Evolutionary conservation across 768 basidiomycete genomes (phyloP).

Genomic region (Kwoniella dendrophila): DNA sequence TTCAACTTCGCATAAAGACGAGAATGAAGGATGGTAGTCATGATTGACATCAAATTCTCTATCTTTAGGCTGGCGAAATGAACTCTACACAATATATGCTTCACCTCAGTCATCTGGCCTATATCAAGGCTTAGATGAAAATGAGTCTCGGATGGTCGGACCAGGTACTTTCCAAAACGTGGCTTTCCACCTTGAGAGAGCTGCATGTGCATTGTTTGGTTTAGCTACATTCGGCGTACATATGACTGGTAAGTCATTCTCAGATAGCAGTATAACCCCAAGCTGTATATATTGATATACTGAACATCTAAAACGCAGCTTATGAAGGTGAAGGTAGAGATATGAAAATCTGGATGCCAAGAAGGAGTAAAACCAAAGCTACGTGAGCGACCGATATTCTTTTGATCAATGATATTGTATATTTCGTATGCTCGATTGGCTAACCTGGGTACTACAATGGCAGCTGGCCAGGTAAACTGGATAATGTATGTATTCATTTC

Average conservation of each 20-base stretch:
- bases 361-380: conserved; percentile 78
- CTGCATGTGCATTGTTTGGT: conserved; percentile 86
- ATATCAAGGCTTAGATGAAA: neutral
- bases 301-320: conserved; percentile 20
- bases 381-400: conserved; percentile 63
- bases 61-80: conserved; percentile 78
- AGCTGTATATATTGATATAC: neutral
- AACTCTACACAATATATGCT: conserved; percentile 66
- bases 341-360: conserved; percentile 82
- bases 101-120: neutral
- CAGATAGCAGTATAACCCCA: neutral
- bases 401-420: neutral
- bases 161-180: conserved; percentile 28
- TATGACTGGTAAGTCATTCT: conserved; percentile 62
- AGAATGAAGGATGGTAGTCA: neutral
- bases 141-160: neutral
- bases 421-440: conserved; percentile 39
- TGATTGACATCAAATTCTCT: neutral
- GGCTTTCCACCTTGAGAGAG: conserved; percentile 85
- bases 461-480: conserved; percentile 79
- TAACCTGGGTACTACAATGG: neutral
- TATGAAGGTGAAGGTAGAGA: conserved; percentile 54
- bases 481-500: conserved; percentile 70
- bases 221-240: conserved; percentile 90
- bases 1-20: too few species aligned